Conservation (phyloP, 345 rosid species). For the Balakata baccata region DNA sequence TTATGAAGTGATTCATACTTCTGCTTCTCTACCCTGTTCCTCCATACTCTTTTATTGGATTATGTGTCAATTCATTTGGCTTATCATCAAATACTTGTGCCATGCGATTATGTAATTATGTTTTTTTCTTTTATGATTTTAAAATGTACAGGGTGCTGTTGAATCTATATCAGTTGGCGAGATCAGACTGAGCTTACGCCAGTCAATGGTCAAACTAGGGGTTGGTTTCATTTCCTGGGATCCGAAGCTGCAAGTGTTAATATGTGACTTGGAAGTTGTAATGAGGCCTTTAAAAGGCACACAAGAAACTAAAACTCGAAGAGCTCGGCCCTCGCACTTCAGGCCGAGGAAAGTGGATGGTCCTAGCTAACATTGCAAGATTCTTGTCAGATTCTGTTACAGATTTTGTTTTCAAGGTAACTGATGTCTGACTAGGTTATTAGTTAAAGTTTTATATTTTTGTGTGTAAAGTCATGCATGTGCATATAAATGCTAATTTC, state of each 20-base stretch:
- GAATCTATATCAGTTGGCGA: slow-evolving; percentile 91
- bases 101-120: slow-evolving; percentile 6
- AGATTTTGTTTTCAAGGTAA: slow-evolving; percentile 83
- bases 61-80: background rate
- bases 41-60: background rate
- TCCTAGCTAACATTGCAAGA: slow-evolving; percentile 80
- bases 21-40: background rate
- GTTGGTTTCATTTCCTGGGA: slow-evolving; percentile 84
- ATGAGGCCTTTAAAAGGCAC: slow-evolving; percentile 63
- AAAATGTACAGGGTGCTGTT: slow-evolving; percentile 73
- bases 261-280: slow-evolving; percentile 82
- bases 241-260: slow-evolving; percentile 80
- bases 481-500: background rate
- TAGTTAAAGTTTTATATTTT: background rate
- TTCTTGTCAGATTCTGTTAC: slow-evolving; percentile 83
- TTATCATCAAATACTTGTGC: slow-evolving; percentile 1
- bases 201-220: slow-evolving; percentile 90
- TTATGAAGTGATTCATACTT: background rate
- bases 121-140: slow-evolving; percentile 20
- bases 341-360: slow-evolving; percentile 93
- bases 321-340: slow-evolving; percentile 34
- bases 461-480: background rate
- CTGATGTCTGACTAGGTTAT: slow-evolving; percentile 10
- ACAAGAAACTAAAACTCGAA: slow-evolving; percentile 50
- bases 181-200: slow-evolving; percentile 83